A percentile compares a stretch with the other conserved stretches of the same genome.
Evolutionary conservation across 345 rosid species (phyloP).

Genomic region (Clarkia xantiana): DNA sequence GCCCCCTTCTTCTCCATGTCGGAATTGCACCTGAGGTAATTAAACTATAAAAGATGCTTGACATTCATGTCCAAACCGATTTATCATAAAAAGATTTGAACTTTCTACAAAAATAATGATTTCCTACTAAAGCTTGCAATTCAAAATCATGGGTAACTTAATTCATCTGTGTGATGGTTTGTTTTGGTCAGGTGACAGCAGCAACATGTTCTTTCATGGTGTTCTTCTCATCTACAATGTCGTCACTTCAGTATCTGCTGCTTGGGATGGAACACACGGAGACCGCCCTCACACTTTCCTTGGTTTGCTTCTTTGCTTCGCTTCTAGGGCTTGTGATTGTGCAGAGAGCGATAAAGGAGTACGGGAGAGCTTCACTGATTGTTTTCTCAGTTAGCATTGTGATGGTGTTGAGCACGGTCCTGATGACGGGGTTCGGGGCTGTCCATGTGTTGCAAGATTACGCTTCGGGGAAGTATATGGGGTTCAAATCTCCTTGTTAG

Average conservation of each 20-base stretch:
- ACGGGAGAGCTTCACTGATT: constrained; percentile 70
- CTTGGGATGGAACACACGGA: constrained; percentile 52
- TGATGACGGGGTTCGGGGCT: constrained; percentile 65
- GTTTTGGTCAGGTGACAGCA: constrained; percentile 43
- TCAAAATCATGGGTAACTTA: too few species aligned
- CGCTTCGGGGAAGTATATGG: constrained; percentile 47
- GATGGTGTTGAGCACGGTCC: constrained; percentile 62
- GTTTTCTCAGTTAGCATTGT: constrained; percentile 69
- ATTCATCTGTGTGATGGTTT: background rate
- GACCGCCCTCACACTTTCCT: constrained; percentile 34
- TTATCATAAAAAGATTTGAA: background rate
- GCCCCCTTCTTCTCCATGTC: constrained; percentile 79
- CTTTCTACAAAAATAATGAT: too few species aligned
- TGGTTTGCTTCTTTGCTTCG: constrained; percentile 52
- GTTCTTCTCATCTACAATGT: constrained; percentile 60
- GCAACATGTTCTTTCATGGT: constrained; percentile 69
- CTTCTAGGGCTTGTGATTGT: constrained; percentile 57
- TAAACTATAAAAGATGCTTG: too few species aligned
- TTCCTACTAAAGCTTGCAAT: too few species aligned
- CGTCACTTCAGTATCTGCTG: constrained; percentile 49
- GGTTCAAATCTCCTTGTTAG: constrained; percentile 59
- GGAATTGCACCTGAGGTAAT: constrained; percentile 63
- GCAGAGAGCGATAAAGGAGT: constrained; percentile 36
- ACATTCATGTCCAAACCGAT: too few species aligned
- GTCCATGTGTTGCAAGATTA: constrained; percentile 52